Base-by-base conservation (phyloP, 768 basidiomycete genomes). In the Tremella mesenterica region DNA sequence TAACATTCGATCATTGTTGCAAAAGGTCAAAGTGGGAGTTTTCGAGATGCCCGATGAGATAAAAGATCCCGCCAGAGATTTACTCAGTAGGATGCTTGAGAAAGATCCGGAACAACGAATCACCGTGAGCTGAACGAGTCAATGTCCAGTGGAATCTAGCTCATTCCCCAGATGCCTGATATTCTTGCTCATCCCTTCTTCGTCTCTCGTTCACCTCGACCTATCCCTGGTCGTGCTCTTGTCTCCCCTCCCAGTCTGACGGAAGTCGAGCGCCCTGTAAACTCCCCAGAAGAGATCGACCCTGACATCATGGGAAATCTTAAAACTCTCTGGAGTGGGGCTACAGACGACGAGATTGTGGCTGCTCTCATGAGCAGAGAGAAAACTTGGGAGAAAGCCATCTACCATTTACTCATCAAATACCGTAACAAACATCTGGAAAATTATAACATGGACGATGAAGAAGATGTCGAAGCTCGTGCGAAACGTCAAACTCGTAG, bases 311-410 rank as follows among this genome's bases (percentile, higher is more conserved):
- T 97, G 64, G 81, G 81, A 23, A 96, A 96, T 73, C 74, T 99
- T 23, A 82, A 81, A 60, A 91, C 89, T 3, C 78, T 99, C n/a
- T 99, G 91, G 91, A 83, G 85, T 52, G 86, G 81, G 8, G 81
- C 82, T 1, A 75, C 82, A 2, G 88, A 92, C 50, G 79, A 80
- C 9, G 83, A 85, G 27, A 82, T 97, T 50, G 77, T 83, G 45
- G 77, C 80, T 45, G 83, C 80, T 49, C 76, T 99, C 29, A 60
- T 78, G 48, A 75, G 71, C 54, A 63, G 78, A 74, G 67, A 77
- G 76, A 82, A 82, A 47, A 92, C 85, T 26, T 92, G 89, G 86
- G 89, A 97, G 71, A 96, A 99, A 74, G 88, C 88, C 0, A 86
- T 97, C 44, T 99, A 99, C 73, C 84, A 87, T 66, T 76, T 96